Conservation (phyloP, 2,329 filamentous ascomycete species). For the Apiospora phragmitis region DNA sequence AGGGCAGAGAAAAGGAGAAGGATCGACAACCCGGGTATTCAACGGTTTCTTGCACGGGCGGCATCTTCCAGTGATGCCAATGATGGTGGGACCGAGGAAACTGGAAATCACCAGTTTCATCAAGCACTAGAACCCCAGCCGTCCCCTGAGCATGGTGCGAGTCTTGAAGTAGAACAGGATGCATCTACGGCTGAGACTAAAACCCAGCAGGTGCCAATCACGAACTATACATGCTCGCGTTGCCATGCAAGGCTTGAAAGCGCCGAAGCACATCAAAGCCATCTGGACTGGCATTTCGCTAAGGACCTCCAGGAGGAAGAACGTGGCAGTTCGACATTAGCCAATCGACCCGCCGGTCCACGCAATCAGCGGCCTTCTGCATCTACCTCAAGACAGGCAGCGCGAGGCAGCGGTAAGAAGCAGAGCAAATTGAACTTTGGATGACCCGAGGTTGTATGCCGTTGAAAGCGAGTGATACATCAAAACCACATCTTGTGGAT, state of each 20-base stretch:
- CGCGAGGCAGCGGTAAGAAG: constrained; percentile 37
- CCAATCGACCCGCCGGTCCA: constrained; percentile 34
- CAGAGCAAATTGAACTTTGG: constrained; percentile 63
- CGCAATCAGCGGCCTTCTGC: constrained; percentile 36
- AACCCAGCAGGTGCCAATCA: constrained; percentile 35
- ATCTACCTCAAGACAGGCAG: constrained; percentile 39
- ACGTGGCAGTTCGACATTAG: constrained; percentile 50
- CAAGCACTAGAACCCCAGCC: background rate
- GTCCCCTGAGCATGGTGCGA: background rate
- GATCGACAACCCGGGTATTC: constrained; percentile 51
- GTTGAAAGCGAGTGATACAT: constrained; percentile 24
- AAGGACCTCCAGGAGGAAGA: constrained; percentile 74
- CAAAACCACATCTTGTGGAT: constrained; percentile 18
- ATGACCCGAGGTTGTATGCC: constrained; percentile 33
- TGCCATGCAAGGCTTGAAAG: constrained; percentile 64
- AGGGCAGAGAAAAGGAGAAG: constrained; percentile 45
- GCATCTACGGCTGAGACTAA: background rate
- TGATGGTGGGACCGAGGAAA: constrained; percentile 20
- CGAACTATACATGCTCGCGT: constrained; percentile 56
- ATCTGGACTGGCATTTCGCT: constrained; percentile 93
- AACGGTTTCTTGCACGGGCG: constrained; percentile 56
- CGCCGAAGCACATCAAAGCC: constrained; percentile 65
- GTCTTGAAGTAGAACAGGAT: constrained; percentile 5
- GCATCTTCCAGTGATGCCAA: constrained; percentile 23
- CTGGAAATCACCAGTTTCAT: constrained; percentile 19